Percentiles rank a stretch among this genome's conserved stretches.
Evolutionary conservation across 179 eudicot species (phyloP).

Genomic region (Spergularia azorica): DNA sequence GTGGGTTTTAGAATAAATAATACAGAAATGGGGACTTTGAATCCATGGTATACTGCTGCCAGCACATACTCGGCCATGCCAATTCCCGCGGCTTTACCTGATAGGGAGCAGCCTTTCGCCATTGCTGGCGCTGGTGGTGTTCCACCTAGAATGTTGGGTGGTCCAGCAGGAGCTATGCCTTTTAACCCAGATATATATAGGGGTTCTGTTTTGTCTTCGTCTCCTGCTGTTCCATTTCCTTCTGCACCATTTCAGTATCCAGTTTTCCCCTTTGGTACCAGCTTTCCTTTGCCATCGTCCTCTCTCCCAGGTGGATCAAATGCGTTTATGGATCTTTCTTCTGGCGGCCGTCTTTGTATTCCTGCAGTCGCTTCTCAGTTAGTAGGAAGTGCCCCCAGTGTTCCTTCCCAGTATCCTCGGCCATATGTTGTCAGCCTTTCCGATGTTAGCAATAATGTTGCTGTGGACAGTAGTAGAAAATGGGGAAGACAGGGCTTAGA

Average conservation of each 20-base stretch:
- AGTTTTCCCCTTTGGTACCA: conserved; percentile 47
- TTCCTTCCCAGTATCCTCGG: conserved; percentile 46
- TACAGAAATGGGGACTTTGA: conserved; percentile 43
- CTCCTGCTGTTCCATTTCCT: conserved; percentile 56
- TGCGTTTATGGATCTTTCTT: conserved; percentile 36
- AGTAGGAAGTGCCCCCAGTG: conserved; percentile 39
- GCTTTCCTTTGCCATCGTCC: conserved; percentile 42
- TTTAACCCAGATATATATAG: conserved; percentile 59
- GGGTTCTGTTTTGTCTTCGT: conserved; percentile 71
- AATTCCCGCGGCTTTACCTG: conserved; percentile 53
- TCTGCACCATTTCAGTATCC: conserved; percentile 45
- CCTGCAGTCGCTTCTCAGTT: conserved; percentile 41
- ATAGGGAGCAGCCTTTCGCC: conserved; percentile 59
- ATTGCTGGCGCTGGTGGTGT: conserved; percentile 41
- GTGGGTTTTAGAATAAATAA: conserved; percentile 51
- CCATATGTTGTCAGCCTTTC: conserved; percentile 38
- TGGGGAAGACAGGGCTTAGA: conserved; percentile 55
- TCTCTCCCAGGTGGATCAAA: conserved; percentile 40
- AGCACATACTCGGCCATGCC: conserved; percentile 49
- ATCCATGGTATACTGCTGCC: conserved; percentile 69
- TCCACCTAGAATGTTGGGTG: conserved; percentile 52
- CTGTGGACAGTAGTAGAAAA: conserved; percentile 35
- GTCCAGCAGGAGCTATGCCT: conserved; percentile 39
- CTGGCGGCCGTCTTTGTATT: conserved; percentile 34
- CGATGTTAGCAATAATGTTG: conserved; percentile 32